Evolutionary conservation across 306 rosid genomes (phyloP).

Genomic region (Carpinus viminea): DNA sequence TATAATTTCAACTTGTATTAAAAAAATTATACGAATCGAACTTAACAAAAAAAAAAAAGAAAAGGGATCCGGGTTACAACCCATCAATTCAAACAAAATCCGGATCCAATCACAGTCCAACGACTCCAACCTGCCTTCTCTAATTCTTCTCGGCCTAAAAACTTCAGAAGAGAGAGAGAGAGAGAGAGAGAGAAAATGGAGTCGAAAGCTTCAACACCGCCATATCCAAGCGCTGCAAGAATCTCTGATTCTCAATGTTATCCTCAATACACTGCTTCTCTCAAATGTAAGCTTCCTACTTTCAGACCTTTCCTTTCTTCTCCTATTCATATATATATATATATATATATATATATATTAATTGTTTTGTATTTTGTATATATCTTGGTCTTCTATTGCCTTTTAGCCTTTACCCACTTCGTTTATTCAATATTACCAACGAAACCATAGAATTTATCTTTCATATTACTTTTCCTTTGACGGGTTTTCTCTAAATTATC

Average conservation of each 20-base stretch:
- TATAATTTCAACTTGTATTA: too few relatives aligned
- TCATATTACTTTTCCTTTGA: background rate
- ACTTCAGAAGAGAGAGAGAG: background rate
- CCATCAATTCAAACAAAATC: too few relatives aligned
- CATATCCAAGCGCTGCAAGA: constrained; percentile 71
- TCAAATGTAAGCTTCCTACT: constrained; percentile 53
- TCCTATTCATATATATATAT: too few relatives aligned
- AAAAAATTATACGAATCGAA: too few relatives aligned
- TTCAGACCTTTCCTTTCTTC: background rate
- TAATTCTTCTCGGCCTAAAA: too few relatives aligned
- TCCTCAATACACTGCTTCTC: constrained; percentile 87
- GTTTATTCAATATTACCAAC: background rate
- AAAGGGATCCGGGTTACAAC: background rate
- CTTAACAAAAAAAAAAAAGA: too few relatives aligned
- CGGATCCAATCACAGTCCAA: background rate
- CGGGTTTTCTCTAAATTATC: constrained; percentile 3
- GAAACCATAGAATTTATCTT: background rate
- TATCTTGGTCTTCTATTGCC: background rate
- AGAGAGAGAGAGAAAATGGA: constrained; percentile 38
- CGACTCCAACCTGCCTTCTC: too few relatives aligned
- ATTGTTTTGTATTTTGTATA: background rate
- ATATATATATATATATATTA: background rate
- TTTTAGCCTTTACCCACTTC: background rate
- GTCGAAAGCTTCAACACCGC: constrained; percentile 49
- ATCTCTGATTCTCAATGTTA: constrained; percentile 81